Evolutionary conservation across 805 yeast species (phyloP).

Genomic region (Lipomyces kockii): DNA sequence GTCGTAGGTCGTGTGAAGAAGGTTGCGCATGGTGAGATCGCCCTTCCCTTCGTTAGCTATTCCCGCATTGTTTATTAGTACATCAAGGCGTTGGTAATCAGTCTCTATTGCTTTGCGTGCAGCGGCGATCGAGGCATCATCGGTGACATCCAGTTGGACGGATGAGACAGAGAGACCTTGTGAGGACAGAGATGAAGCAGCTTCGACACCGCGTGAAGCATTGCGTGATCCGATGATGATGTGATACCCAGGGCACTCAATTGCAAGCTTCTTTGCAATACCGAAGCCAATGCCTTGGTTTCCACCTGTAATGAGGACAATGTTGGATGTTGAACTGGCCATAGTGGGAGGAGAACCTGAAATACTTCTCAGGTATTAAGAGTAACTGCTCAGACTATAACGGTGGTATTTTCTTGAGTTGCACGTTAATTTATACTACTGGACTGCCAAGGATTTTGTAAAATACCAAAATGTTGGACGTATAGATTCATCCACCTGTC

Average conservation of each 20-base stretch:
- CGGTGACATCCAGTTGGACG: neutral
- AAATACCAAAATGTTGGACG: no score
- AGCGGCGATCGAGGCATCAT: neutral
- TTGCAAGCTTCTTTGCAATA: conserved; percentile 1
- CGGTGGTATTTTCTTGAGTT: no score
- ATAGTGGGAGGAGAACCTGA: neutral
- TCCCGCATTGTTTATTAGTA: neutral
- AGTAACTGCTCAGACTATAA: no score
- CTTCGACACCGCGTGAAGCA: neutral
- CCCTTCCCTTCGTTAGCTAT: no score
- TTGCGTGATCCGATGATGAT: neutral
- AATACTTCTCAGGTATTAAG: no score
- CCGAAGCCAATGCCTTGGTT: neutral
- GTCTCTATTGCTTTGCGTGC: neutral
- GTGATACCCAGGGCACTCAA: neutral
- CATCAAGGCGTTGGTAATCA: neutral
- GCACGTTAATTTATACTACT: no score
- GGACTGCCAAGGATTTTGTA: no score
- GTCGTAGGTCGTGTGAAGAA: neutral
- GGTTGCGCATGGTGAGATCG: neutral
- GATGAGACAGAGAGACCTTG: neutral
- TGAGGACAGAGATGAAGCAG: neutral
- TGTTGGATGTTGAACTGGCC: neutral
- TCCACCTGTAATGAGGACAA: conserved; percentile 1
- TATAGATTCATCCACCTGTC: no score